Conservation (phyloP, 805 yeast species). For the Candida ortonii region DNA sequence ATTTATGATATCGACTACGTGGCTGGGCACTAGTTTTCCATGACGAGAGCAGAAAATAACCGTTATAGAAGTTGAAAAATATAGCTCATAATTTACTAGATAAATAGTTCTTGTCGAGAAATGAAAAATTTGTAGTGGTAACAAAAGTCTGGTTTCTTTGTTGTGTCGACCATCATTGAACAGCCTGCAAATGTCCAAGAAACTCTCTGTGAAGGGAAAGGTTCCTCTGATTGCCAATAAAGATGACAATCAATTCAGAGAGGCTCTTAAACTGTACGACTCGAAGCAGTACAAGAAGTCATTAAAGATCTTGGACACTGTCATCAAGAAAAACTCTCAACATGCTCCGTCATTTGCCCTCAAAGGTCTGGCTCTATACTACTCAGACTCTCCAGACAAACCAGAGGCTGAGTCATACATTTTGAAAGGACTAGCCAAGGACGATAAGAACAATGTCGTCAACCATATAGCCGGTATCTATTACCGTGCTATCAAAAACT, state of each 20-base stretch:
- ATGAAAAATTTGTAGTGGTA: too few species aligned
- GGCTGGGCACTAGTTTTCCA: too few species aligned
- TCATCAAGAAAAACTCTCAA: conserved; percentile 69
- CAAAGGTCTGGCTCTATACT: conserved; percentile 70
- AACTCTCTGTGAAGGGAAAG: conserved; percentile 7
- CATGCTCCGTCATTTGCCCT: conserved; percentile 82
- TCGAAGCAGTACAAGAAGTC: conserved; percentile 84
- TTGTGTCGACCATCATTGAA: conserved; percentile 1
- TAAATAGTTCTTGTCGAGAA: too few species aligned
- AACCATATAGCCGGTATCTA: conserved; percentile 86
- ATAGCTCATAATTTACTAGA: too few species aligned
- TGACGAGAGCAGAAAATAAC: too few species aligned
- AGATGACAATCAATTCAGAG: conserved; percentile 74
- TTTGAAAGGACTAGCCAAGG: conserved; percentile 57
- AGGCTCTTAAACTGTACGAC: conserved; percentile 82
- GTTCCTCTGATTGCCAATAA: conserved; percentile 33
- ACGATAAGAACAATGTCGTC: conserved; percentile 62
- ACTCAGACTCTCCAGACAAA: conserved; percentile 46
- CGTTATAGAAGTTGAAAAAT: too few species aligned
- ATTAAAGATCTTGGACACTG: conserved; percentile 67
- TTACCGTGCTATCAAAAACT: conserved; percentile 66
- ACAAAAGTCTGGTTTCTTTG: not conserved
- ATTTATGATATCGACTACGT: too few species aligned
- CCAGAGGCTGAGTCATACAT: conserved; percentile 64
- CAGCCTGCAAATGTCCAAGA: conserved; percentile 6